Conservation (phyloP, 176 grass and related monocot species). For the Microstegium vimineum region DNA sequence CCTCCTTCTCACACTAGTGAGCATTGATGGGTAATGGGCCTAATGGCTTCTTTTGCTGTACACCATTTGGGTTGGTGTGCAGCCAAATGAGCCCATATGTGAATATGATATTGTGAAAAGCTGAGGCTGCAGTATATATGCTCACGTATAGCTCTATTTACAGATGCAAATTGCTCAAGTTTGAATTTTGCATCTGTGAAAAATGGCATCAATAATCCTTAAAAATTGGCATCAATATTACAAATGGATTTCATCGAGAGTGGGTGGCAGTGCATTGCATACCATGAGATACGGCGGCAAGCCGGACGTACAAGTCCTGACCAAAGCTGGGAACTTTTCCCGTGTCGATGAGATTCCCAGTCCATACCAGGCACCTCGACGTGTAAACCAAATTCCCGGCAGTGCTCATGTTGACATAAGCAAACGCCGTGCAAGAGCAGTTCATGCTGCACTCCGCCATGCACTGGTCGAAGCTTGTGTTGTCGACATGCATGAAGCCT, state of each 20-base stretch:
- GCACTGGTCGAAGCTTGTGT: constrained; percentile 32
- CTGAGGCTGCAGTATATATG: neutral
- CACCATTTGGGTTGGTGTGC: too few species aligned
- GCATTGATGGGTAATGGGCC: neutral
- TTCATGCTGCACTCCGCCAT: constrained; percentile 28
- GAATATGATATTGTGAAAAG: too few species aligned
- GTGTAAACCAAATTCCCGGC: neutral
- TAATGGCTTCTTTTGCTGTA: too few species aligned
- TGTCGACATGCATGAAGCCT: neutral
- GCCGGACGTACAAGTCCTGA: neutral
- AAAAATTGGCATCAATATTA: too few species aligned
- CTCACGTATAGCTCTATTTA: neutral
- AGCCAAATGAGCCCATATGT: too few species aligned
- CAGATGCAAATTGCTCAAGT: neutral
- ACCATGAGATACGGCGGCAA: neutral
- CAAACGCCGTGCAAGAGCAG: constrained; percentile 52
- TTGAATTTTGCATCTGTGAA: neutral
- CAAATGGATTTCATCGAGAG: neutral
- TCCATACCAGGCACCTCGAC: constrained; percentile 49
- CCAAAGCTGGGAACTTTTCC: neutral
- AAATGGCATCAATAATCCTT: too few species aligned
- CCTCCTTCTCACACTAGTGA: neutral
- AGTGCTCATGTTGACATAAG: neutral
- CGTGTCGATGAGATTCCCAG: constrained; percentile 30
- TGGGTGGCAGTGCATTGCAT: neutral